Conservation (phyloP, 2,329 filamentous ascomycete species). For the Verticillium longisporum region DNA sequence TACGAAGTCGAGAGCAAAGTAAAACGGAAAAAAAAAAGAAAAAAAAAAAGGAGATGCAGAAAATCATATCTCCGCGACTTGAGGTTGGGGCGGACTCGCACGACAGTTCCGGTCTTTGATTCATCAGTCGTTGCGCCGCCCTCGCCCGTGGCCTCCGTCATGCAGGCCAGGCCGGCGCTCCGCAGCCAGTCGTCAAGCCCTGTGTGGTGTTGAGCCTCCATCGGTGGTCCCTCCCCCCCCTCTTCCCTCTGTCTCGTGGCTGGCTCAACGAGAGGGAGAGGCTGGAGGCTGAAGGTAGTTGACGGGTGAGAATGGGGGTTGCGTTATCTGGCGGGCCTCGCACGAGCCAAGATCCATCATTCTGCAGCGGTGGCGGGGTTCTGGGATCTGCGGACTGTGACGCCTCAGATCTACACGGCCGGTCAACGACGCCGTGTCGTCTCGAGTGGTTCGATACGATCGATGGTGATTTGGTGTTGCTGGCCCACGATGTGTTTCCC, state of each 20-base stretch:
- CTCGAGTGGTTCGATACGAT: not conserved
- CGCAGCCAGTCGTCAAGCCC: not conserved
- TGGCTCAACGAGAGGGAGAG: not conserved
- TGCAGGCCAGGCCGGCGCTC: not conserved
- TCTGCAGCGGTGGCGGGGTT: not conserved
- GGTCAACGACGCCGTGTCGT: not conserved
- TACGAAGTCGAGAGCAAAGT: not conserved
- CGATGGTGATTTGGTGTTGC: not conserved
- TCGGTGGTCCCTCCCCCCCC: not conserved
- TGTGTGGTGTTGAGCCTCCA: not conserved
- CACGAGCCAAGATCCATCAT: not conserved
- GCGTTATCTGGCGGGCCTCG: not conserved
- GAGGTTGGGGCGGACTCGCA: not conserved
- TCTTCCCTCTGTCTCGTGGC: too few relatives aligned
- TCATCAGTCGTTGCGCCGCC: not conserved
- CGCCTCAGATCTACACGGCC: not conserved
- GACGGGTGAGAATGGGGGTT: not conserved
- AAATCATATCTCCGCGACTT: not conserved
- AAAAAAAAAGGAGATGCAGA: too few relatives aligned
- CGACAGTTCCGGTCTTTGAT: not conserved
- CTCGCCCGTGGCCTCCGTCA: not conserved
- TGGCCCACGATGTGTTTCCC: not conserved
- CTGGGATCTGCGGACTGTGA: not conserved
- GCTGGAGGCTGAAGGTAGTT: not conserved
- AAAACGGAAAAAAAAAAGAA: too few relatives aligned